These are phyloP conservation scores for Tetracentron sinense DNA, from an alignment of 164 flowering plant genomes.

Conservation along the genomic window DNA sequence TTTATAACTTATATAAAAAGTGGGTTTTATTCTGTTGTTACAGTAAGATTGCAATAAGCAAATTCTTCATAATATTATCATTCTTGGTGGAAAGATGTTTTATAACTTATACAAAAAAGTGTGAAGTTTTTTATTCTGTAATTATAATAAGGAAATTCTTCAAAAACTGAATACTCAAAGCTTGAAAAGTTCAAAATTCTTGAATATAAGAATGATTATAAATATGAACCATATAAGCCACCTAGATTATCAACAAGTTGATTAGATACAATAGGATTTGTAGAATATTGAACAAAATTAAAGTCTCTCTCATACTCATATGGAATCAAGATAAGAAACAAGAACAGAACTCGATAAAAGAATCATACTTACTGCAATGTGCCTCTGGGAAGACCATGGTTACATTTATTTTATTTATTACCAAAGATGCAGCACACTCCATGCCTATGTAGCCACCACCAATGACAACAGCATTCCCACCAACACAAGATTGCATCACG, in stretches of 20 bases:
- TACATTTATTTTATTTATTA: slow-evolving; percentile 73
- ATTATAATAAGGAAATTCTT: too few species aligned
- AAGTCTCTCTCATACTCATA: background rate
- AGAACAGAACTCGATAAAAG: background rate
- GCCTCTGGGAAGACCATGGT: slow-evolving; percentile 97
- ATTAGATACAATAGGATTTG: background rate
- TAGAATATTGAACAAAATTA: background rate
- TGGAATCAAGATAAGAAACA: background rate
- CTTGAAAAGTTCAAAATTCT: background rate
- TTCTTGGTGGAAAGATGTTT: background rate
- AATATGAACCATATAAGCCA: background rate
- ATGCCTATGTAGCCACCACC: slow-evolving; percentile 99
- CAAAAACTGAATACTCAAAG: too few species aligned
- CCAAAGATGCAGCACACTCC: slow-evolving; percentile 98
- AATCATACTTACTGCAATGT: slow-evolving; percentile 72
- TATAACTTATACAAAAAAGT: background rate
- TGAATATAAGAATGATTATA: background rate
- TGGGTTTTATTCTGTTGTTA: too few species aligned
- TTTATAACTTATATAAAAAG: too few species aligned
- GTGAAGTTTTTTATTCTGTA: too few species aligned
- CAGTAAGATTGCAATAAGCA: too few species aligned
- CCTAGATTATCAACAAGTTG: background rate
- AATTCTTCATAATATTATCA: background rate
- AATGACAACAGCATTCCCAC: slow-evolving; percentile 90
- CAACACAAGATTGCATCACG: slow-evolving; percentile 63